phyloP scores from a whole-genome alignment of 345 rosid genomes.

The Firmiana major region DNA sequence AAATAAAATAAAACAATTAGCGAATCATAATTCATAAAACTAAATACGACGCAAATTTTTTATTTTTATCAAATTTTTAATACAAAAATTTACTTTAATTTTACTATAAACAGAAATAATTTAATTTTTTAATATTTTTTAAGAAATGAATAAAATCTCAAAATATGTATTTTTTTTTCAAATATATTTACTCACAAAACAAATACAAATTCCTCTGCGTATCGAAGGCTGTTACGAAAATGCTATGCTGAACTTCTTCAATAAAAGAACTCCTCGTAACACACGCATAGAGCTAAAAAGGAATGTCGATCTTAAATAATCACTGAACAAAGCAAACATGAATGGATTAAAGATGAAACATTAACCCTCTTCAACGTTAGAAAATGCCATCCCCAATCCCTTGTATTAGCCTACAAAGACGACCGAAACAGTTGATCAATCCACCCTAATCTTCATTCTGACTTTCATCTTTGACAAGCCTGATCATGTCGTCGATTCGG shows the following conservation, averaged over 20 bases:
- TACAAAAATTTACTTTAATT: too few species aligned
- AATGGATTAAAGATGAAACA: not conserved
- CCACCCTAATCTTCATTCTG: slow-evolving; percentile 46
- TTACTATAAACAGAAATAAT: too few species aligned
- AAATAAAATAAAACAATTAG: too few species aligned
- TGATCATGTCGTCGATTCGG: slow-evolving; percentile 97
- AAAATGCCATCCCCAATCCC: not conserved
- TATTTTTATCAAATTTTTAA: too few species aligned
- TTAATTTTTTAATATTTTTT: too few species aligned
- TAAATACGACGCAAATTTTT: too few species aligned
- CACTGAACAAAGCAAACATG: not conserved
- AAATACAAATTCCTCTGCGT: too few species aligned
- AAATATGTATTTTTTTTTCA: too few species aligned
- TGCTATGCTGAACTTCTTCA: not conserved
- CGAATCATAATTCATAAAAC: too few species aligned
- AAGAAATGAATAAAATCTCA: too few species aligned
- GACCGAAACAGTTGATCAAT: not conserved
- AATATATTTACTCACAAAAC: too few species aligned
- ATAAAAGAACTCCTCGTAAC: not conserved
- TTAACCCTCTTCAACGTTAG: not conserved
- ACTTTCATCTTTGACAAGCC: slow-evolving; percentile 85
- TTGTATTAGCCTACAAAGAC: not conserved
- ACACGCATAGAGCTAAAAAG: not conserved
- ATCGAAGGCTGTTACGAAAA: not conserved
- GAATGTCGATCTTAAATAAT: not conserved